Conservation (phyloP, 1,139 yeast species). For the Sugiyamaella novakii region DNA sequence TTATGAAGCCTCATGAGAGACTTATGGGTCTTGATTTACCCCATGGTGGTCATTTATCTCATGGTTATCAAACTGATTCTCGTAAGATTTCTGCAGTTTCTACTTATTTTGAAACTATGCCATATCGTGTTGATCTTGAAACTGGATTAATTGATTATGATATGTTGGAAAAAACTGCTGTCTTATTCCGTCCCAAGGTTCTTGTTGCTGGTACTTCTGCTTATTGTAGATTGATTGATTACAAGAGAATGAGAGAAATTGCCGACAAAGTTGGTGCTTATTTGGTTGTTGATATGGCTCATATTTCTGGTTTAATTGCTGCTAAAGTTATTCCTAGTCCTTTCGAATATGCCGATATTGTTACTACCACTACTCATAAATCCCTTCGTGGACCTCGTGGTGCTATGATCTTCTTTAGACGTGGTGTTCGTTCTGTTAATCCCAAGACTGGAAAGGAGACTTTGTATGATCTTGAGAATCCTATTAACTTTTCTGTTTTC, state of each 20-base stretch:
- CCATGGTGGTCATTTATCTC: conserved; percentile 96
- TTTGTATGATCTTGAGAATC: conserved; percentile 81
- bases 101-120: conserved; percentile 96
- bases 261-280: conserved; percentile 95
- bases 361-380: conserved; percentile 96
- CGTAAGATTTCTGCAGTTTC: conserved; percentile 89
- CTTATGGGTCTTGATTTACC: conserved; percentile 96
- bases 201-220: conserved; percentile 98
- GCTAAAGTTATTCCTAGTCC: conserved; percentile 94
- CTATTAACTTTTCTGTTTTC: conserved; percentile 93
- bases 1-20: conserved; percentile 88
- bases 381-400: conserved; percentile 99
- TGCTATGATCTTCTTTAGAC: conserved; percentile 94
- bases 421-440: conserved; percentile 80
- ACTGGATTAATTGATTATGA: conserved; percentile 95
- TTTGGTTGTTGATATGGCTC: conserved; percentile 93
- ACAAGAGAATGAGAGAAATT: conserved; percentile 82
- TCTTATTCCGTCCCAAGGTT: conserved; percentile 88
- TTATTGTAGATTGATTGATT: conserved; percentile 87
- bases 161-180: conserved; percentile 78
- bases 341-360: conserved; percentile 91
- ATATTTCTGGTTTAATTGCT: conserved; percentile 89
- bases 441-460: conserved; percentile 84
- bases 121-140: conserved; percentile 79
- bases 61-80: conserved; percentile 89